A percentile compares a stretch with the other conserved stretches of the same genome.
phyloP scores from a whole-genome alignment of 108 stramenopile species.

The Cyclotella atomus region DNA sequence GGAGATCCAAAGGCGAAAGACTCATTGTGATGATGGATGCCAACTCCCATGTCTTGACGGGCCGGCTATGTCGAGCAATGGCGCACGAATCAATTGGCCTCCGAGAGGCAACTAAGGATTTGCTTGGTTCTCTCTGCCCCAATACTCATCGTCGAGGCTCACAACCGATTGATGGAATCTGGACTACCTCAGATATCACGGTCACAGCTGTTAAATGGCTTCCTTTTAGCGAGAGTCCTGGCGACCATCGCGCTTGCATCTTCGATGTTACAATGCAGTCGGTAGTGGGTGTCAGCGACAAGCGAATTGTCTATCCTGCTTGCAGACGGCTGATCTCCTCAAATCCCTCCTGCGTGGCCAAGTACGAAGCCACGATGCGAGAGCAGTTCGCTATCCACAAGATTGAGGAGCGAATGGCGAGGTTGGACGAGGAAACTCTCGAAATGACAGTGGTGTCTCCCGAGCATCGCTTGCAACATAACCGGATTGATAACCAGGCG shows the following conservation, averaged over 20 bases:
- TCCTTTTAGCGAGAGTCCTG: neutral
- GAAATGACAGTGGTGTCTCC: neutral
- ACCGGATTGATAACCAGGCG: neutral
- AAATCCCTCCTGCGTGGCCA: neutral
- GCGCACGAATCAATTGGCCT: neutral
- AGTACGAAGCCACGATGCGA: neutral
- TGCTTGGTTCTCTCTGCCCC: neutral
- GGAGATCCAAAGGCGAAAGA: too few relatives aligned
- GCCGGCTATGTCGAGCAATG: neutral
- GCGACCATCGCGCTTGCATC: constrained; percentile 5
- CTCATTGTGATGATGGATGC: constrained; percentile 11
- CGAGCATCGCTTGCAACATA: neutral
- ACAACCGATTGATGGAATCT: neutral
- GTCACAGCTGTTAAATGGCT: constrained; percentile 5
- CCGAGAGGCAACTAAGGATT: neutral
- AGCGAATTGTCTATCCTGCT: neutral
- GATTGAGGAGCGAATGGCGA: too few relatives aligned
- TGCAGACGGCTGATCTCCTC: neutral
- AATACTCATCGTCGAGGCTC: neutral
- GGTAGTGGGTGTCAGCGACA: neutral
- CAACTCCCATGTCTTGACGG: neutral
- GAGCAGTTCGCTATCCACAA: neutral
- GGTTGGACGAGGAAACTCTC: too few relatives aligned
- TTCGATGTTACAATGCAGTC: neutral
- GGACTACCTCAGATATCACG: constrained; percentile 5